phyloP scores from a whole-genome alignment of 2,329 filamentous ascomycete species.

The Coniosporium tulheliwenetii region DNA sequence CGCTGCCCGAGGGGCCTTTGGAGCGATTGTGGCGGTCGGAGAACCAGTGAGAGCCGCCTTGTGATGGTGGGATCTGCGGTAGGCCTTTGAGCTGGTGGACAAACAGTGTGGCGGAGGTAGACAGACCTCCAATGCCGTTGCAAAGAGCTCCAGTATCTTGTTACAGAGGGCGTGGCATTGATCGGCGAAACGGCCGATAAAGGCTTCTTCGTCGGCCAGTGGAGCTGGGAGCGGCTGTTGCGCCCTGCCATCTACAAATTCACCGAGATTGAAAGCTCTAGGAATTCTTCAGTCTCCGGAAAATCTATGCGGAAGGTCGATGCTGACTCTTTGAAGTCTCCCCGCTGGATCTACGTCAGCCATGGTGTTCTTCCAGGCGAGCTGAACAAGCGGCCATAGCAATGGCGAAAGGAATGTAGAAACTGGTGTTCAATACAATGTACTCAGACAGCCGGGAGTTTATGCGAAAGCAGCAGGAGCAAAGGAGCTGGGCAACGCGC shows the following conservation, averaged over 20 bases:
- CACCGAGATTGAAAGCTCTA: constrained; percentile 84
- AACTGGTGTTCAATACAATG: no score
- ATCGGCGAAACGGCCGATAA: constrained; percentile 50
- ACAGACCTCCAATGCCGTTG: constrained; percentile 49
- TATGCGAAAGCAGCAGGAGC: no score
- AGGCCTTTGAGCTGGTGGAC: background rate
- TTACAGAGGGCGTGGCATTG: constrained; percentile 60
- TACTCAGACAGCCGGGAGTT: no score
- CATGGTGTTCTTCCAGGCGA: no score
- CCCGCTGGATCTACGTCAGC: constrained; percentile 33
- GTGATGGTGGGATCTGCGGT: constrained; percentile 22
- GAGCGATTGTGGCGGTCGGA: constrained; percentile 41
- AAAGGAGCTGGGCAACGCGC: no score
- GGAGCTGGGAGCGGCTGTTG: constrained; percentile 61
- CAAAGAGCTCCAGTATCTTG: constrained; percentile 61
- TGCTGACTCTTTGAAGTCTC: constrained; percentile 74
- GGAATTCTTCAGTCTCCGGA: constrained; percentile 1
- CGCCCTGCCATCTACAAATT: constrained; percentile 52
- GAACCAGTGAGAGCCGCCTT: constrained; percentile 36
- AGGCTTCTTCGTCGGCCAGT: constrained; percentile 41
- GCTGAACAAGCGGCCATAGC: no score
- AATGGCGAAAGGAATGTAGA: no score
- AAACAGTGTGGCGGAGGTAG: constrained; percentile 17
- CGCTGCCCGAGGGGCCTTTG: constrained; percentile 33
- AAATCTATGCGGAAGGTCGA: background rate